phyloP scores from a whole-genome alignment of 78 protist genomes.

The Chrysochromulina tobinii region DNA sequence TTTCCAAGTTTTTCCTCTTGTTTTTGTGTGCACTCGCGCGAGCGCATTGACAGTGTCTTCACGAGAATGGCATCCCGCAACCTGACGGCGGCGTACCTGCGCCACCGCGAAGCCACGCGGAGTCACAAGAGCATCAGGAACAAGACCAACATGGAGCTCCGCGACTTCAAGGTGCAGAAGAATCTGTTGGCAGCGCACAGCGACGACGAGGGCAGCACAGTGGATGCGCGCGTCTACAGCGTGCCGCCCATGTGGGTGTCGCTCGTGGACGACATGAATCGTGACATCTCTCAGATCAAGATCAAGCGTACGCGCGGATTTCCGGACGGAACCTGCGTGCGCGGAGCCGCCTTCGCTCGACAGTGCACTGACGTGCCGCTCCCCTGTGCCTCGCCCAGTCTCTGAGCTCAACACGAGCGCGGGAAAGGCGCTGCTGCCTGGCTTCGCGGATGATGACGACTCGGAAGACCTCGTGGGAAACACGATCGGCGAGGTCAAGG shows the following conservation, averaged over 20 bases:
- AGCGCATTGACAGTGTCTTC: no score
- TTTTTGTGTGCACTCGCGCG: no score
- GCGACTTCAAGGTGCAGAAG: neutral
- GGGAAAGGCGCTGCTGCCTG: neutral
- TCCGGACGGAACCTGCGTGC: neutral
- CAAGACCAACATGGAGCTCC: neutral
- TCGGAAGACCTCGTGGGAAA: neutral
- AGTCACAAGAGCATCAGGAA: neutral
- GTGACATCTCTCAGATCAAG: neutral
- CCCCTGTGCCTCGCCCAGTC: neutral
- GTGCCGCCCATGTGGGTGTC: neutral
- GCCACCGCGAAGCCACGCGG: neutral
- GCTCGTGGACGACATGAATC: neutral
- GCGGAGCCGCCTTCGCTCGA: neutral
- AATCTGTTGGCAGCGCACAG: neutral
- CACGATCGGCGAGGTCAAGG: neutral
- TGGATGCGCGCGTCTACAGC: neutral
- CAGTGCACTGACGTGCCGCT: neutral
- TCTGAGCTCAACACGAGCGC: neutral
- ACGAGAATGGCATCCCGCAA: no score
- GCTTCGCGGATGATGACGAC: neutral
- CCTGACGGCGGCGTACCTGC: no score
- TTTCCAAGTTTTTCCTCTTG: no score
- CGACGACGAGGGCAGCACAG: neutral
- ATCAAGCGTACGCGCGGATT: neutral